Base-by-base conservation (phyloP, 164 flowering plant genomes). In the Malania oleifera region DNA sequence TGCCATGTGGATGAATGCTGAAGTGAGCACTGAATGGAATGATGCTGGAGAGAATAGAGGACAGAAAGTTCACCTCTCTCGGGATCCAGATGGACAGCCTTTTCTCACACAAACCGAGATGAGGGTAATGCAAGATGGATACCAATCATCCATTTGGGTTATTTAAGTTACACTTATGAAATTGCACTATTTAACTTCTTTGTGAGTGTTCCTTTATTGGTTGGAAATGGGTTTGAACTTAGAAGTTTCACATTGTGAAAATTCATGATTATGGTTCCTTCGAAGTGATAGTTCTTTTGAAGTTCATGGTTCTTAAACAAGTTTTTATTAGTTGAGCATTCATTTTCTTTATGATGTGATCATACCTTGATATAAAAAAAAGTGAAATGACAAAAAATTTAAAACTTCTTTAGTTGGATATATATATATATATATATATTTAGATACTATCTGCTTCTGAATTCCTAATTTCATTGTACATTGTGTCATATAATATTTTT, bases 71-170 rank as follows among this genome's bases (percentile, higher is more conserved):
- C 98, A 85, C 68, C 82, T 92, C 26, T 87, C 93, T 49, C 79
- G 98, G 24, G 96, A 87, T 80, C 91, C 96, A 49, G 95, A 92
- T 64, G 96, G 96, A 47, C 82, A 92, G 34, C 74, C 78, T 67
- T 92, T 59, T 67, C 76, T 92, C 47, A 92, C 98, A 14, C 96
- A 87, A 61, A 87, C 82, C 45, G 98, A 92, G 73, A 85, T 89
- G 91, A 81, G 62, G 96, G 98, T 92, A 70, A 54, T 24, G 8
- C n/a, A 28, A 43, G 18, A 10, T 43, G 19, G 7, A 14, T 35
- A 35, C 8, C 20, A 3, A 22, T 15, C 12, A 10, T 22, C 26
- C 23, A 47, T 23, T 22, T 47, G 3, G 28, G 26, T 17, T 11
- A 35, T 53, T 13, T 34, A 27, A 51, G 54, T 25, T 51, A n/a